Evolutionary conservation across 257 asterid genomes (phyloP), one percentile per base, ranked within the genome.

Genomic region (Ocimum tenuiflorum): DNA sequence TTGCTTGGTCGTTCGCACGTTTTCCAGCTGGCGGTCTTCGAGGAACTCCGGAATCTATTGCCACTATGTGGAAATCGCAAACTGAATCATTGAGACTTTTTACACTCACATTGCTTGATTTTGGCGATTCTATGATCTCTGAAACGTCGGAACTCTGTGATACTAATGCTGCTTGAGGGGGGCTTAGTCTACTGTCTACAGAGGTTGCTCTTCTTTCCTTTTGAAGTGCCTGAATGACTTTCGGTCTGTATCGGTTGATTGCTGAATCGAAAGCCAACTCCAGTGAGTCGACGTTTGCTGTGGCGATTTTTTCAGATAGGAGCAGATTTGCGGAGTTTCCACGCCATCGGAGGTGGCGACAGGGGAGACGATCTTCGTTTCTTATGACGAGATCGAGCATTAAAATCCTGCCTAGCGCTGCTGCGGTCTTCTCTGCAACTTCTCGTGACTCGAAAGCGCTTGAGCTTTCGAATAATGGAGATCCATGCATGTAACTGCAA

Each of bases 21-120:
- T 94, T 94, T 54, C 95, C 96, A 17, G 99, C 97, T 47, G 99
- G 99, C n/a, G 99, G 99, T 75, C 92, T 85, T 51, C 99, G 96
- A 53, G 99, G 97, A 19, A 94, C 99, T 69, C 88, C 97, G 19
- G 96, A 90, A 73, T 94, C 99, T 79, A 94, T 94, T 14, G 95
- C 97, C 76, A 94, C 94, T 58, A 90, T 80, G 64, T 83, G 88
- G 61, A 77, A 77, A 77, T 86, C 85, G 17, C 73, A 55, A 19
- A 60, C 61, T 4, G 89, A 35, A 39, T 78, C 96, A 48, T 62
- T 75, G 66, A 80, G 75, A 81, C 87, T 86, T 69, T 67, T 77
- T 47, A 81, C 79, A 56, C 89, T 86, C 70, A 78, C 50, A 71
- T 70, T 84, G 78, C 86, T 73, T 12, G 97, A 86, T 58, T 79